Evolutionary conservation across 257 asterid genomes (phyloP).

Genomic region (Knoxia roxburghii): DNA sequence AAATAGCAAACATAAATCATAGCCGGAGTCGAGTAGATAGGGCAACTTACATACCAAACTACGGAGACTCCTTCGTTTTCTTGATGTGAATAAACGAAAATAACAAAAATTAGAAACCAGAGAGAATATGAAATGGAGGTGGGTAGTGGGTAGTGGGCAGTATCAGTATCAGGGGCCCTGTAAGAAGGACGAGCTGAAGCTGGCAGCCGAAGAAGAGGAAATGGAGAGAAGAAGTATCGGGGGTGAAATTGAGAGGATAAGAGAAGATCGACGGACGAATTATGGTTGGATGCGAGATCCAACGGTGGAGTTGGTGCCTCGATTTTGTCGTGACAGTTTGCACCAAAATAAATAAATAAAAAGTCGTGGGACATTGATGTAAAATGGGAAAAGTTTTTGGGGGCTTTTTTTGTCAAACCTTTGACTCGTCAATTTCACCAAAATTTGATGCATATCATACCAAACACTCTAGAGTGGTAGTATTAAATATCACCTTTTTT

Average conservation of each 20-base stretch:
- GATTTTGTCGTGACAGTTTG: constrained; percentile 28
- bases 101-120: too few species aligned
- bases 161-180: neutral
- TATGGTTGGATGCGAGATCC: constrained; percentile 26
- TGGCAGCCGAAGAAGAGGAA: too few species aligned
- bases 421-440: too few species aligned
- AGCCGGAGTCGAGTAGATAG: neutral
- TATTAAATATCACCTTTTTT: too few species aligned
- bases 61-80: neutral
- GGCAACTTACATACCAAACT: constrained; percentile 2
- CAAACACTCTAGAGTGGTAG: too few species aligned
- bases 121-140: neutral
- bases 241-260: constrained; percentile 48
- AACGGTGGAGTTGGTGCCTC: constrained; percentile 26
- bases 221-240: neutral
- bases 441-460: too few species aligned
- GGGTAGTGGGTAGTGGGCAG: constrained; percentile 14
- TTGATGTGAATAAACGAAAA: neutral
- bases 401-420: too few species aligned
- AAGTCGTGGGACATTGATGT: constrained; percentile 10
- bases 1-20: neutral
- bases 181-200: constrained; percentile 2
- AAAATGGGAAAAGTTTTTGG: constrained; percentile 10
- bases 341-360: neutral
- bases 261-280: constrained; percentile 29